A percentile compares a stretch with the other conserved stretches of the same genome.
Evolutionary conservation across 441 rosid species (phyloP).

Genomic region (Populus hybrid): DNA sequence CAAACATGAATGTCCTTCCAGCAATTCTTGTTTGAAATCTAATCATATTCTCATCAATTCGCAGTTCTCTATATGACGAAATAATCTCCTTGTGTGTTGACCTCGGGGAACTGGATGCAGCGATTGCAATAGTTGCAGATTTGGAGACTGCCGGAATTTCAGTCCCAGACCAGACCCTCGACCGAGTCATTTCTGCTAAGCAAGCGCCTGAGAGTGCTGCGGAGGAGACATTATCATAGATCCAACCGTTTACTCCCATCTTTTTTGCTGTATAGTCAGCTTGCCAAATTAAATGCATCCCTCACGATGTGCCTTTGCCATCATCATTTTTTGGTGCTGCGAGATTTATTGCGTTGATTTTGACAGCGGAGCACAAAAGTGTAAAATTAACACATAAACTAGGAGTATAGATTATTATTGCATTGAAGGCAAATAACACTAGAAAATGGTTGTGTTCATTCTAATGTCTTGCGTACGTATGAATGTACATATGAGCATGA

Average conservation of each 20-base stretch:
- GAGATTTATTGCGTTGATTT: not conserved
- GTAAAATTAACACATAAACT: not conserved
- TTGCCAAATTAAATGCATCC: not conserved
- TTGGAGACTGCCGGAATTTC: conserved; percentile 74
- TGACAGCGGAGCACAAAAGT: not conserved
- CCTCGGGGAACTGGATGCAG: conserved; percentile 40
- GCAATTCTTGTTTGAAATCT: not conserved
- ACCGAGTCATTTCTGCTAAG: conserved; percentile 73
- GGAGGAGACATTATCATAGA: conserved; percentile 24
- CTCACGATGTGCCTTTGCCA: conserved; percentile 3
- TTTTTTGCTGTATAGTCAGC: conserved; percentile 7
- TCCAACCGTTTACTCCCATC: conserved; percentile 8
- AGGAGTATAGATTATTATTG: not conserved
- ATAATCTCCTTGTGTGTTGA: not conserved
- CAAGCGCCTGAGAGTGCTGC: conserved; percentile 40
- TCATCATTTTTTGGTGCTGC: not conserved
- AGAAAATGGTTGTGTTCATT: not conserved
- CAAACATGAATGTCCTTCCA: not conserved
- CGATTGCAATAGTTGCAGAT: conserved; percentile 86
- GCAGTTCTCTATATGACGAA: not conserved
- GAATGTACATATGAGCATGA: no score
- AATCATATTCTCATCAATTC: not conserved
- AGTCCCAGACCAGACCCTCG: conserved; percentile 74
- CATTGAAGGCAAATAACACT: not conserved
- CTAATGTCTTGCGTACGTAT: not conserved